Conservation (phyloP, 2,329 filamentous ascomycete species). For the Elsinoe perseae region DNA sequence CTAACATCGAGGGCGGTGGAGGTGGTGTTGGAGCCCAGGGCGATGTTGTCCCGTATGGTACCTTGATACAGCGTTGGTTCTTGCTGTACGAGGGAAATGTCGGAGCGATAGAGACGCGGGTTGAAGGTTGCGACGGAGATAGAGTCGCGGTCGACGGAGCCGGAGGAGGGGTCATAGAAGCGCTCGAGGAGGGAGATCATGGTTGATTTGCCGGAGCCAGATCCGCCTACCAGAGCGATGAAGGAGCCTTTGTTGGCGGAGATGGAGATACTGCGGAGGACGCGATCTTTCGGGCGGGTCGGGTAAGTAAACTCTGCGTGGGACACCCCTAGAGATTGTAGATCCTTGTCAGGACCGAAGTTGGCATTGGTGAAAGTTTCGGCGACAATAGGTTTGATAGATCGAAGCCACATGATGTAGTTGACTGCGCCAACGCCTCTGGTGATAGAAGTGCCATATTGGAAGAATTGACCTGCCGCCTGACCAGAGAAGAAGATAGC, state of each 20-base stretch:
- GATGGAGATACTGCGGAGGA: not conserved
- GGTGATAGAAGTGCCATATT: slow-evolving; percentile 38
- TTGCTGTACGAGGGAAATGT: slow-evolving; percentile 38
- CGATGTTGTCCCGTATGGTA: slow-evolving; percentile 33
- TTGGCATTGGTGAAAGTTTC: not conserved
- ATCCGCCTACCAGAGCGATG: slow-evolving; percentile 61
- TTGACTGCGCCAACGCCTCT: slow-evolving; percentile 38
- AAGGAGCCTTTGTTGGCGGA: slow-evolving; percentile 56
- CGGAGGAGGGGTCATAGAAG: slow-evolving; percentile 62
- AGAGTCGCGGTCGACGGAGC: slow-evolving; percentile 50
- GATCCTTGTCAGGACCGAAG: slow-evolving; percentile 26
- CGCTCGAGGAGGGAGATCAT: slow-evolving; percentile 54
- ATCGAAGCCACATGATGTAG: slow-evolving; percentile 31
- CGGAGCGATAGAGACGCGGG: slow-evolving; percentile 32
- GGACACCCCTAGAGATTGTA: slow-evolving; percentile 29
- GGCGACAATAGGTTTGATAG: slow-evolving; percentile 21
- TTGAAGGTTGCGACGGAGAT: slow-evolving; percentile 30
- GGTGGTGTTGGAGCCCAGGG: slow-evolving; percentile 14
- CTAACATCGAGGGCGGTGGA: slow-evolving; percentile 28
- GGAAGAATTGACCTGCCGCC: slow-evolving; percentile 40
- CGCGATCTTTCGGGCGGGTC: slow-evolving; percentile 38
- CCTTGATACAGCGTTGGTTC: slow-evolving; percentile 41
- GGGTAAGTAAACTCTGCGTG: slow-evolving; percentile 59
- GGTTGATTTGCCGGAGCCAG: slow-evolving; percentile 66
- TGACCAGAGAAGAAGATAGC: slow-evolving; percentile 42